Conservation (phyloP, 1,284 basidiomycete species). For the Malassezia psittaci region DNA sequence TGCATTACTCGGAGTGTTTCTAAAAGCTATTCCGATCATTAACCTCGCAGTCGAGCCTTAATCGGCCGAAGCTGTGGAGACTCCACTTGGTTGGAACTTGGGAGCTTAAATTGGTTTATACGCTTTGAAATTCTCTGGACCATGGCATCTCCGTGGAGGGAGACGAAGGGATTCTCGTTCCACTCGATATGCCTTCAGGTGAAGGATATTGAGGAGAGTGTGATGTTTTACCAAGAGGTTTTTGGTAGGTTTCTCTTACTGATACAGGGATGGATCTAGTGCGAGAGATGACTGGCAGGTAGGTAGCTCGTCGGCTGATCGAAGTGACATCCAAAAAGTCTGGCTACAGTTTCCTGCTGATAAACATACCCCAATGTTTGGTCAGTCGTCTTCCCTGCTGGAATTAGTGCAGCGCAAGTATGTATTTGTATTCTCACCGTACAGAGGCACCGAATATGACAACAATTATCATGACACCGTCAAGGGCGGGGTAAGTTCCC, state of each 20-base stretch:
- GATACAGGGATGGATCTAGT: constrained; percentile 12
- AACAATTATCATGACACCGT: not conserved
- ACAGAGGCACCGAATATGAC: constrained; percentile 16
- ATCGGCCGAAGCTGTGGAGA: not conserved
- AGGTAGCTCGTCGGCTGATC: not conserved
- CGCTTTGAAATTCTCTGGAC: not conserved
- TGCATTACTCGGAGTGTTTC: too few relatives aligned
- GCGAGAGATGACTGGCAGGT: constrained; percentile 10
- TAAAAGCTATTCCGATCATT: too few relatives aligned
- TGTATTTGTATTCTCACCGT: not conserved
- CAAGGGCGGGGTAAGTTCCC: not conserved
- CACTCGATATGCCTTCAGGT: constrained; percentile 17
- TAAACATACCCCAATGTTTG: constrained; percentile 4
- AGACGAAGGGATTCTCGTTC: constrained; percentile 15
- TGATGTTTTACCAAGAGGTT: constrained; percentile 14
- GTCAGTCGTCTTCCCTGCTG: constrained; percentile 1
- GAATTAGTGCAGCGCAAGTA: constrained; percentile 15
- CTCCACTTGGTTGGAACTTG: too few relatives aligned
- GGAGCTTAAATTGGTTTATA: too few relatives aligned
- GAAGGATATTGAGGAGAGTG: constrained; percentile 10
- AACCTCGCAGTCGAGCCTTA: not conserved
- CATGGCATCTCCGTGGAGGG: constrained; percentile 17
- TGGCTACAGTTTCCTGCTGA: constrained; percentile 15
- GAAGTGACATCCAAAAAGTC: constrained; percentile 10
- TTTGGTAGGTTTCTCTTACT: constrained; percentile 7